phyloP scores from a whole-genome alignment of 1,139 yeast genomes.

The Arxiozyma slooffiae region DNA sequence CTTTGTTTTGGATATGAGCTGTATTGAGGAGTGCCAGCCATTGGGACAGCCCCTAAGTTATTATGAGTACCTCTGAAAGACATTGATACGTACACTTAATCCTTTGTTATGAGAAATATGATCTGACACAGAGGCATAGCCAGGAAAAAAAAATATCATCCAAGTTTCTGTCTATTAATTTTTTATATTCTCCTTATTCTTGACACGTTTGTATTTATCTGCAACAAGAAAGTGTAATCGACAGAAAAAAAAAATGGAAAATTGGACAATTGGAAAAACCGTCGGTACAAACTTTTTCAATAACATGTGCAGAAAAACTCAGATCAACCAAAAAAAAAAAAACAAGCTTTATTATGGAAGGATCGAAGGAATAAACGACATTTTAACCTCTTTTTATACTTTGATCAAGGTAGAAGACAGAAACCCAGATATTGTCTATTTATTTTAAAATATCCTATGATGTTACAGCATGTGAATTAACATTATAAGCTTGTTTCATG shows the following conservation, averaged over 20 bases:
- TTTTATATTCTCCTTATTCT: not conserved
- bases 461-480: too few relatives aligned
- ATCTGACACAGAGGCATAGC: not conserved
- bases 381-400: not conserved
- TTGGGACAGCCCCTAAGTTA: conserved; percentile 2
- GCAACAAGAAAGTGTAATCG: not conserved
- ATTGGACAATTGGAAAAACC: not conserved
- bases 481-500: too few relatives aligned
- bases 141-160: not conserved
- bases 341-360: not conserved
- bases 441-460: too few relatives aligned
- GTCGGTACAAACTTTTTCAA: too few relatives aligned
- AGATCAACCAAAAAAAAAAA: too few relatives aligned
- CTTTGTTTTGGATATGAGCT: conserved; percentile 3
- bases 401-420: not conserved
- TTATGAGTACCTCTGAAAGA: conserved; percentile 5
- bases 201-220: not conserved
- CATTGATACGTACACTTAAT: not conserved
- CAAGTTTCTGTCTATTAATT: too few relatives aligned
- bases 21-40: conserved; percentile 1
- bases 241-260: too few relatives aligned
- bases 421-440: too few relatives aligned
- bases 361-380: not conserved
- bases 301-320: not conserved
- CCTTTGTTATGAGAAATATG: not conserved